Conservation (phyloP, 495 filamentous ascomycete species). For the Poronia punctata region DNA sequence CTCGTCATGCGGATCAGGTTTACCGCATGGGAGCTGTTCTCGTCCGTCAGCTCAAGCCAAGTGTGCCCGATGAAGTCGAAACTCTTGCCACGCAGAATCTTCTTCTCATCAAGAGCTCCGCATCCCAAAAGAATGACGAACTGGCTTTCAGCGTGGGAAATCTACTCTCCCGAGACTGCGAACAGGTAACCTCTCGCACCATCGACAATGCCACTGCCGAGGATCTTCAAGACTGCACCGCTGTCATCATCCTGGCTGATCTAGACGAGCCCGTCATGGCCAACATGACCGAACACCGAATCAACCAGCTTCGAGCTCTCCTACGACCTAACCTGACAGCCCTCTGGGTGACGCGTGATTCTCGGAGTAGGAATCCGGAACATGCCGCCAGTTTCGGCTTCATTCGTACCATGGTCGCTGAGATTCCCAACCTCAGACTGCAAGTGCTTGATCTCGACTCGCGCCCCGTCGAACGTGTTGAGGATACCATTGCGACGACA, state of each 20-base stretch:
- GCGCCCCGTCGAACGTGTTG: slow-evolving; percentile 8
- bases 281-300: slow-evolving; percentile 25
- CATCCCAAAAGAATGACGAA: slow-evolving; percentile 3
- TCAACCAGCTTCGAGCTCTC: slow-evolving; percentile 26
- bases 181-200: slow-evolving; percentile 9
- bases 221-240: slow-evolving; percentile 14
- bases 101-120: slow-evolving; percentile 26
- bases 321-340: slow-evolving; percentile 30
- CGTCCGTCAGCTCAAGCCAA: slow-evolving; percentile 27
- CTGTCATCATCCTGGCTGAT: slow-evolving; percentile 31
- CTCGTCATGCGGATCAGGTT: slow-evolving; percentile 22
- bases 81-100: no score
- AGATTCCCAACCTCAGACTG: slow-evolving; percentile 30
- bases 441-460: slow-evolving; percentile 36
- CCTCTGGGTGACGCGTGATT: slow-evolving; percentile 32
- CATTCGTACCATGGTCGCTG: slow-evolving; percentile 33
- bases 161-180: slow-evolving; percentile 15
- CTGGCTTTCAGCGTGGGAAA: slow-evolving; percentile 13
- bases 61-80: slow-evolving; percentile 12
- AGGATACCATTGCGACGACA: slow-evolving; percentile 13
- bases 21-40: slow-evolving; percentile 26
- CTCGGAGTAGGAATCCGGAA: slow-evolving; percentile 22
- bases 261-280: slow-evolving; percentile 29
- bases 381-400: slow-evolving; percentile 38
- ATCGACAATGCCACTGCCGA: slow-evolving; percentile 17